phyloP scores from a whole-genome alignment of 1,284 basidiomycete species.

The Amylostereum areolatum region DNA sequence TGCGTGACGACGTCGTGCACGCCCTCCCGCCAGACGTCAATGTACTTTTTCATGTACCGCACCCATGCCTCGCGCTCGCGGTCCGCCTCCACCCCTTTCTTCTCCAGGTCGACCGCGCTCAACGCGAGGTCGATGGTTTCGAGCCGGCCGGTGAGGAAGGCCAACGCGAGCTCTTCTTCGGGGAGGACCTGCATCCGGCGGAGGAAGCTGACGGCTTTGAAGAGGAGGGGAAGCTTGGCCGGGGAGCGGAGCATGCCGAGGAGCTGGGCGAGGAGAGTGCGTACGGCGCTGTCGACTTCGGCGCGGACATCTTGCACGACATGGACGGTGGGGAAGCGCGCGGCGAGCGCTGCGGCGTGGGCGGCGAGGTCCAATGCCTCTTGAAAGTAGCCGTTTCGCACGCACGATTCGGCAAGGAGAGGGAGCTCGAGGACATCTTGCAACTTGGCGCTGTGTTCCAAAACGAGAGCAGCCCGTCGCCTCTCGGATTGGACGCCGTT shows the following conservation, averaged over 20 bases:
- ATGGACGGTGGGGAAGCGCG: constrained; percentile 33
- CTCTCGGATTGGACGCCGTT: constrained; percentile 58
- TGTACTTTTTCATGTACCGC: constrained; percentile 78
- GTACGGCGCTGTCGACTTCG: constrained; percentile 70
- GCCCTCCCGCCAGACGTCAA: constrained; percentile 89
- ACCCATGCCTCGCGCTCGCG: constrained; percentile 65
- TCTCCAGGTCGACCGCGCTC: constrained; percentile 36
- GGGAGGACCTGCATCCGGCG: constrained; percentile 66
- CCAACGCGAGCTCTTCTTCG: constrained; percentile 61
- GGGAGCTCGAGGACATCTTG: constrained; percentile 88
- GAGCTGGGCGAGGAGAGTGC: constrained; percentile 73
- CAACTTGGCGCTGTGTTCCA: constrained; percentile 88
- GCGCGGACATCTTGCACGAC: constrained; percentile 54
- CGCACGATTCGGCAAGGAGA: constrained; percentile 84
- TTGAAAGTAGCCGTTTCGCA: constrained; percentile 84
- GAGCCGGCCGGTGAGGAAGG: constrained; percentile 62
- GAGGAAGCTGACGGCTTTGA: constrained; percentile 83
- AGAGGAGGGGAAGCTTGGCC: constrained; percentile 83
- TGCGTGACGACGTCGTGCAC: constrained; percentile 90
- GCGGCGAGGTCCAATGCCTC: constrained; percentile 82
- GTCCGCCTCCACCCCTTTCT: constrained; percentile 31
- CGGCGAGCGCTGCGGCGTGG: constrained; percentile 49
- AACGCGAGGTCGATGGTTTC: constrained; percentile 43
- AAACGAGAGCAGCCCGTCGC: constrained; percentile 69
- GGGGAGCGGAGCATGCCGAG: constrained; percentile 77